Percentiles rank a stretch among this genome's conserved stretches.
These are phyloP conservation scores for Cornus kousa DNA, from an alignment of 148 eudicot genomes.

Conservation along the genomic window DNA sequence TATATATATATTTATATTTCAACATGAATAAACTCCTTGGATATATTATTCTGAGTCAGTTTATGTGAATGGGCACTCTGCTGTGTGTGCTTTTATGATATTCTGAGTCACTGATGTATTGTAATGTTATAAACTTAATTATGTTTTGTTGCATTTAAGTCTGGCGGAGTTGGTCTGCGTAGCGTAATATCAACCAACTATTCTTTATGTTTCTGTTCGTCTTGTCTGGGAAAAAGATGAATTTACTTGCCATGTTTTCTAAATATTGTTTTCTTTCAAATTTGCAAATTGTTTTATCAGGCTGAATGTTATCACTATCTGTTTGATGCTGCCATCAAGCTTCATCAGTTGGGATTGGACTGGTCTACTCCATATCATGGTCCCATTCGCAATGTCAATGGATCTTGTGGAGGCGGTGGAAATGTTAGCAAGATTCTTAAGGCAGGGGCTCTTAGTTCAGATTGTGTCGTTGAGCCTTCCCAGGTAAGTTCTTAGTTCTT, in stretches of 20 bases:
- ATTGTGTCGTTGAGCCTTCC: slow-evolving; percentile 11
- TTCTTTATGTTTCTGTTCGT: not conserved
- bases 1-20: too few species aligned
- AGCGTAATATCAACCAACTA: too few species aligned
- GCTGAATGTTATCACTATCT: slow-evolving; percentile 14
- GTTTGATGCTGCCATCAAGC: slow-evolving; percentile 20
- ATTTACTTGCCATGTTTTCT: not conserved
- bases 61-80: too few species aligned
- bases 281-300: slow-evolving; percentile 2
- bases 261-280: not conserved
- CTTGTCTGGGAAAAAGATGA: not conserved
- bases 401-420: slow-evolving; percentile 13
- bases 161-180: too few species aligned
- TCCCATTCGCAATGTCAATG: slow-evolving; percentile 5
- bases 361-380: slow-evolving; percentile 9
- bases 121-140: too few species aligned
- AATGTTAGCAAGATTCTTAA: slow-evolving; percentile 6
- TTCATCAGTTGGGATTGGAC: slow-evolving; percentile 17
- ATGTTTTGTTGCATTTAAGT: too few species aligned
- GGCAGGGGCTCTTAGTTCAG: not conserved
- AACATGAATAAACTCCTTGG: too few species aligned
- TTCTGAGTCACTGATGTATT: too few species aligned
- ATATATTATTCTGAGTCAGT: not conserved
- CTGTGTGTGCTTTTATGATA: too few species aligned
- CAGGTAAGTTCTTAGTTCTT: slow-evolving; percentile 19